Percentiles rank a stretch among this genome's conserved stretches.
These are phyloP conservation scores for Henckelia pumila DNA, from an alignment of 257 asterid genomes.

Conservation along the genomic window DNA sequence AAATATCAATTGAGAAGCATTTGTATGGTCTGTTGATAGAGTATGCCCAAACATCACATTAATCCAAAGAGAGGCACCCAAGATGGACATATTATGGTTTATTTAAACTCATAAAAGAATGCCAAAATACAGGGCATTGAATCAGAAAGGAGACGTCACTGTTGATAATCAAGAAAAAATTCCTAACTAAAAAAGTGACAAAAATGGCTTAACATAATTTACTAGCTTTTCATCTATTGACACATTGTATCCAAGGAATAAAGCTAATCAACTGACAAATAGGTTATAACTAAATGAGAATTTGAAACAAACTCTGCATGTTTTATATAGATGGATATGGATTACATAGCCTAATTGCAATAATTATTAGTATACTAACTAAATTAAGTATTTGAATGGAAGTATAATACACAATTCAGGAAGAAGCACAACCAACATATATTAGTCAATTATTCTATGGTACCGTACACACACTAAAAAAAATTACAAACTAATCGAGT, in stretches of 20 bases:
- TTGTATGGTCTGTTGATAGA: not conserved
- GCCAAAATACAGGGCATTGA: not conserved
- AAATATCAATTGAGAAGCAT: not conserved
- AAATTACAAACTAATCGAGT: constrained; percentile 2
- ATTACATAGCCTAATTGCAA: not conserved
- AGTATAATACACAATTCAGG: not conserved
- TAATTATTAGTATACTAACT: not conserved
- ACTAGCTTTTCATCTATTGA: not conserved
- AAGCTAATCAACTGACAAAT: not conserved
- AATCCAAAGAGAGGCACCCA: not conserved
- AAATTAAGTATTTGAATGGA: not conserved
- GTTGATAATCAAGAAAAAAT: not conserved
- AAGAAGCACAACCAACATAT: constrained; percentile 11
- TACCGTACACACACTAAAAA: constrained; percentile 17
- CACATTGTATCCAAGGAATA: not conserved
- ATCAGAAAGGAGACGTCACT: not conserved
- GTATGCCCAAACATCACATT: not conserved
- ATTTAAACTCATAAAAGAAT: too few species aligned
- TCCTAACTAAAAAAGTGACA: not conserved
- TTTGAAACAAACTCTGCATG: not conserved
- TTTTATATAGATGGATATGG: too few species aligned
- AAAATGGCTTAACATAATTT: too few species aligned
- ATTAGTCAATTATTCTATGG: not conserved
- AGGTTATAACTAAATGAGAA: too few species aligned
- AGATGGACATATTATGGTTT: not conserved